Conservation (phyloP, 208 protist genomes). For the Crithidia fasciculata region DNA sequence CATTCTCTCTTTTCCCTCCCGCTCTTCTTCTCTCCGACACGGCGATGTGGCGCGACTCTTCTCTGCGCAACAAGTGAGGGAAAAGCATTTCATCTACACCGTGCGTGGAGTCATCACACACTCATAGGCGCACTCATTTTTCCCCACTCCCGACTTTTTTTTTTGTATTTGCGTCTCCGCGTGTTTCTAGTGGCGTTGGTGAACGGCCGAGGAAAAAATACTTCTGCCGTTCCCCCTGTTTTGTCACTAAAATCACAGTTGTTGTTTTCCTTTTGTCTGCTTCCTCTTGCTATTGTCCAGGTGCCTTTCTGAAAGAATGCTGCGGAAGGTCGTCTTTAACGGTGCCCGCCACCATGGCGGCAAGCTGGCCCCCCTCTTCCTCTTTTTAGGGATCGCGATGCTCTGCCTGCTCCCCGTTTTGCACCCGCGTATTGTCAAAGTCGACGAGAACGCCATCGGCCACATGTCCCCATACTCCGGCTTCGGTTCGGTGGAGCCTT, state of each 20-base stretch:
- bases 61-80: too few species aligned
- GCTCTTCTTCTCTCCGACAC: too few species aligned
- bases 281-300: neutral
- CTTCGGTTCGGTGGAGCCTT: neutral
- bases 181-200: too few species aligned
- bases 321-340: conserved; percentile 23
- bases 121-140: too few species aligned
- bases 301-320: conserved; percentile 26
- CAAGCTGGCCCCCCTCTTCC: conserved; percentile 45
- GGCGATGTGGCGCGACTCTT: too few species aligned
- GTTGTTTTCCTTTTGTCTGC: conserved; percentile 15
- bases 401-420: conserved; percentile 45
- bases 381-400: conserved; percentile 45
- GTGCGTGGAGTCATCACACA: too few species aligned
- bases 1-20: too few species aligned
- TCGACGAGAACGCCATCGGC: conserved; percentile 72
- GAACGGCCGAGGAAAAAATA: too few species aligned
- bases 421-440: conserved; percentile 29
- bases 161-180: too few species aligned
- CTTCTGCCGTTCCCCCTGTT: too few species aligned
- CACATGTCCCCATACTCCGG: conserved; percentile 20
- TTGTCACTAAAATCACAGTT: neutral
- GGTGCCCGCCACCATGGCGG: conserved; percentile 40
- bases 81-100: too few species aligned
- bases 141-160: too few species aligned